These are phyloP conservation scores for Acorus calamus DNA, from an alignment of 106 monocot species.

Conservation along the genomic window DNA sequence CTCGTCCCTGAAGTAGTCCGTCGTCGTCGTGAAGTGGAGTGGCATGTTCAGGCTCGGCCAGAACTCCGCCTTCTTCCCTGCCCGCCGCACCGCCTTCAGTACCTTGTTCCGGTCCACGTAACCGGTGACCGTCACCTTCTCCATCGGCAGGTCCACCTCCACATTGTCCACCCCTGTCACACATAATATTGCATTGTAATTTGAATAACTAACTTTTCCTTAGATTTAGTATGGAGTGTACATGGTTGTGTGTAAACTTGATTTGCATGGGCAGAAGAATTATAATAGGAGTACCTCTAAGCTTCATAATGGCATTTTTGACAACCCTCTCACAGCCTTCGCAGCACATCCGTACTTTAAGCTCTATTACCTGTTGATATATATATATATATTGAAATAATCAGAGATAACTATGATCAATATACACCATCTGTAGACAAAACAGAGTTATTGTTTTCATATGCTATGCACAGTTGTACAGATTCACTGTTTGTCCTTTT, in stretches of 20 bases:
- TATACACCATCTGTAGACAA: too few species aligned
- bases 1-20: slow-evolving; percentile 61
- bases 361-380: slow-evolving; percentile 49
- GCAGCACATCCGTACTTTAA: slow-evolving; percentile 94
- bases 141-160: slow-evolving; percentile 53
- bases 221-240: not conserved
- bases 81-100: slow-evolving; percentile 65
- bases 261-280: not conserved
- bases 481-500: too few species aligned
- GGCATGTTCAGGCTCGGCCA: slow-evolving; percentile 77
- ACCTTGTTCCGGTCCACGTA: slow-evolving; percentile 76
- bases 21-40: slow-evolving; percentile 43
- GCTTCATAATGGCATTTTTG: slow-evolving; percentile 49
- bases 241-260: too few species aligned
- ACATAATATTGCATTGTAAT: not conserved
- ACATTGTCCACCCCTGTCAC: slow-evolving; percentile 62
- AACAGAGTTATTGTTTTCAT: too few species aligned
- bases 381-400: too few species aligned
- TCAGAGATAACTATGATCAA: too few species aligned
- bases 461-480: too few species aligned
- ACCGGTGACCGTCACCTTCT: slow-evolving; percentile 88
- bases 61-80: slow-evolving; percentile 89
- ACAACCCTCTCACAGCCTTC: slow-evolving; percentile 83
- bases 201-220: too few species aligned
- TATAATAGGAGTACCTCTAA: slow-evolving; percentile 40